A percentile compares a stretch with the other conserved stretches of the same genome.
Evolutionary conservation across 2,329 filamentous ascomycete species (phyloP).

Genomic region (Botryotinia globosa): DNA sequence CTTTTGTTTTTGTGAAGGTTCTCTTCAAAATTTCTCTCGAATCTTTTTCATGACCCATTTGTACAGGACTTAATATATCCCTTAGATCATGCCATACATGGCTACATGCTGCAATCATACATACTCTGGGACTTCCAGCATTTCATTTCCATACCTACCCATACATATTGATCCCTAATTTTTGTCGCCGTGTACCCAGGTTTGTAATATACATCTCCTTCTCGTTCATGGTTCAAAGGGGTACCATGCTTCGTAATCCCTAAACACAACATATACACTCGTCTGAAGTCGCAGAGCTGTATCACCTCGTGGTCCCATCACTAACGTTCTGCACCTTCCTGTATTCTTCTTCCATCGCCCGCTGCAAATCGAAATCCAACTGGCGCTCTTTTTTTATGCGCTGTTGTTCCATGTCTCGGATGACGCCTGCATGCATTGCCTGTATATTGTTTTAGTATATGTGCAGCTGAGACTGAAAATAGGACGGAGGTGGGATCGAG

Average conservation of each 20-base stretch:
- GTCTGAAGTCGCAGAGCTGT: slow-evolving; percentile 1
- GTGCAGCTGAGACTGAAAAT: background rate
- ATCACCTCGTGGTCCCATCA: slow-evolving; percentile 39
- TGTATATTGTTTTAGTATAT: slow-evolving; percentile 38
- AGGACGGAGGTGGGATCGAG: background rate
- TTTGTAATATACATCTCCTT: background rate
- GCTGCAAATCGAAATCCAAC: slow-evolving; percentile 92
- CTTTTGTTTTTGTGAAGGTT: background rate
- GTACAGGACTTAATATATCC: background rate
- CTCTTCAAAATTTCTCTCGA: background rate
- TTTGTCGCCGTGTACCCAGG: background rate
- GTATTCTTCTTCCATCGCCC: slow-evolving; percentile 81
- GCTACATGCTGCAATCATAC: background rate
- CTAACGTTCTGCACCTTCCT: slow-evolving; percentile 80
- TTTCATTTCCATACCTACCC: background rate
- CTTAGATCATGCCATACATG: background rate
- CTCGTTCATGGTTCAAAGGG: background rate
- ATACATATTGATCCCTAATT: background rate
- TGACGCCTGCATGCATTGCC: slow-evolving; percentile 94
- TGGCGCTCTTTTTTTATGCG: slow-evolving; percentile 85
- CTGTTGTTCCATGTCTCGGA: slow-evolving; percentile 93
- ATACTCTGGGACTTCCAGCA: background rate
- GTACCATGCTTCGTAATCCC: background rate
- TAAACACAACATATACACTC: background rate
- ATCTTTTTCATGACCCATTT: background rate